These are phyloP conservation scores for Recurvomyces mirabilis DNA, from an alignment of 495 filamentous ascomycete species.

Conservation along the genomic window DNA sequence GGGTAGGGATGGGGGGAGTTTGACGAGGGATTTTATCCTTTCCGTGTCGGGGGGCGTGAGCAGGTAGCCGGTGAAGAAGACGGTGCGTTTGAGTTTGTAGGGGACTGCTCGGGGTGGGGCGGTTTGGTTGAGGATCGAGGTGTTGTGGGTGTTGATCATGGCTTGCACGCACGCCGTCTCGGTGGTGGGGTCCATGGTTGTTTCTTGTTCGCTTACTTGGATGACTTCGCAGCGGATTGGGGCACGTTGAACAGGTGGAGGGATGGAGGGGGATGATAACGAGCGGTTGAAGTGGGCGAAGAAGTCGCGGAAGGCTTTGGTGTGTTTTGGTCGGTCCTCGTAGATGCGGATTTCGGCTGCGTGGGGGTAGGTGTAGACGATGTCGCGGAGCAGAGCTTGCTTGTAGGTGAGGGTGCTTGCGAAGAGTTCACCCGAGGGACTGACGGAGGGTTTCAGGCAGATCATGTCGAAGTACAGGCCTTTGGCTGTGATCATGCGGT, in stretches of 20 bases:
- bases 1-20: slow-evolving; percentile 45
- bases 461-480: slow-evolving; percentile 78
- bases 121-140: slow-evolving; percentile 34
- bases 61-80: slow-evolving; percentile 93
- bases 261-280: slow-evolving; percentile 28
- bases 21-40: slow-evolving; percentile 53
- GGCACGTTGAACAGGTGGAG: too few relatives aligned
- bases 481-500: slow-evolving; percentile 68
- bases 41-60: slow-evolving; percentile 58
- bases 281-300: slow-evolving; percentile 58
- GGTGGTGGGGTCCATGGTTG: slow-evolving; percentile 65
- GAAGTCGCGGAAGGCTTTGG: slow-evolving; percentile 72
- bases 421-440: slow-evolving; percentile 67
- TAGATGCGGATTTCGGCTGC: slow-evolving; percentile 71
- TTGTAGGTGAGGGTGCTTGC: slow-evolving; percentile 77
- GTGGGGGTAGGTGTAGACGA: slow-evolving; percentile 72
- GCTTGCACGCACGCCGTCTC: slow-evolving; percentile 80
- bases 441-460: slow-evolving; percentile 74
- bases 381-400: slow-evolving; percentile 62
- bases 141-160: slow-evolving; percentile 81
- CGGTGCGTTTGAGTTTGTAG: slow-evolving; percentile 66
- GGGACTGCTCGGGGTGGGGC: slow-evolving; percentile 29
- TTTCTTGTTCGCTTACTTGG: slow-evolving; percentile 67
- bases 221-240: slow-evolving; percentile 71
- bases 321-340: slow-evolving; percentile 55